Evolutionary conservation across 495 filamentous ascomycete genomes (phyloP).

Genomic region (Penicillium coprophilum): DNA sequence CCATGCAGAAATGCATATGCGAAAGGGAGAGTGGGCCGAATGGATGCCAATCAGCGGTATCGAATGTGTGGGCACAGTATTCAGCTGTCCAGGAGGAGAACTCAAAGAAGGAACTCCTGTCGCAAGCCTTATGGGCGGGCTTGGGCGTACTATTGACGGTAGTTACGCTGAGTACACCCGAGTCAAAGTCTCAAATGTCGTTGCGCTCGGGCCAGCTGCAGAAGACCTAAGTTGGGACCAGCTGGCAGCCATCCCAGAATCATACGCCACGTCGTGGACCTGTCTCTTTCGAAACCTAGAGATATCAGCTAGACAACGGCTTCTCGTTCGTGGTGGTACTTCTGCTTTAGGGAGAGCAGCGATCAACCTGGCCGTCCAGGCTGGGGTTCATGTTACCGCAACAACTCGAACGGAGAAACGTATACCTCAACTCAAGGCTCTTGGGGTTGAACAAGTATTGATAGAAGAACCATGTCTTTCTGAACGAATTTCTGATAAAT

Average conservation of each 20-base stretch:
- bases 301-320: constrained; percentile 28
- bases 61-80: constrained; percentile 44
- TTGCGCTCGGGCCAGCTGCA: constrained; percentile 27
- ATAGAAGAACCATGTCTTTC: constrained; percentile 27
- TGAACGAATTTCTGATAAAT: constrained; percentile 19
- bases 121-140: constrained; percentile 44
- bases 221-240: constrained; percentile 35
- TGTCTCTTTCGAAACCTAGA: constrained; percentile 42
- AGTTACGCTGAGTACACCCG: constrained; percentile 43
- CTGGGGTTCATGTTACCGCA: constrained; percentile 37
- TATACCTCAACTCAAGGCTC: constrained; percentile 24
- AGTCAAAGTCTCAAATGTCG: constrained; percentile 37
- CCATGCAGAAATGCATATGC: no score
- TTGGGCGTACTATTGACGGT: constrained; percentile 41
- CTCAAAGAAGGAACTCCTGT: constrained; percentile 38
- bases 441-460: constrained; percentile 34
- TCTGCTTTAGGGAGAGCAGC: constrained; percentile 48
- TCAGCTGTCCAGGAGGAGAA: constrained; percentile 35
- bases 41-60: constrained; percentile 44
- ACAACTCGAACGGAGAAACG: constrained; percentile 37
- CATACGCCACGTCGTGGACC: constrained; percentile 46
- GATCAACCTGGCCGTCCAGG: constrained; percentile 43
- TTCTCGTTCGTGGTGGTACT: constrained; percentile 46
- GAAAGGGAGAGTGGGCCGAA: constrained; percentile 52
- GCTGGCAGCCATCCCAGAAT: constrained; percentile 46